Evolutionary conservation across 164 flowering plant genomes (phyloP).

Genomic region (Echeveria elegans): DNA sequence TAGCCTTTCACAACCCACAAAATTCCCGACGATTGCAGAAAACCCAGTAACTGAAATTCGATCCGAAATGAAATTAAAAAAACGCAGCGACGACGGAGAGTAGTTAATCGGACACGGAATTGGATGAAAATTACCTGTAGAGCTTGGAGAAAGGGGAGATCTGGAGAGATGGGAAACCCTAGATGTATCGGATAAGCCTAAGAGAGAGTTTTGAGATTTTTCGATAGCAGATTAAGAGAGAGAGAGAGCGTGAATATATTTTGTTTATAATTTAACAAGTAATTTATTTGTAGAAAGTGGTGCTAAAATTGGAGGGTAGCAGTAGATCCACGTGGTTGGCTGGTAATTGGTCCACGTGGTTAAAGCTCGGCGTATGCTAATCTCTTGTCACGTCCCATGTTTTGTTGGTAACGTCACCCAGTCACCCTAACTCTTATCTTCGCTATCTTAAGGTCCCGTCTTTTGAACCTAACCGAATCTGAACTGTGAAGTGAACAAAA

Average conservation of each 20-base stretch:
- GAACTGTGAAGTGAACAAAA: too few species aligned
- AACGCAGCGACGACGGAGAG: neutral
- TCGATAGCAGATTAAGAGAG: neutral
- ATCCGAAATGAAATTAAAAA: neutral
- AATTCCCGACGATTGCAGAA: neutral
- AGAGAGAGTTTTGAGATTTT: neutral
- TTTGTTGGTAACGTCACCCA: too few species aligned
- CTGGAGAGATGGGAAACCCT: neutral
- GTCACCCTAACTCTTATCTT: too few species aligned
- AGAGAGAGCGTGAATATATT: neutral
- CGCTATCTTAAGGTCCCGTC: too few species aligned
- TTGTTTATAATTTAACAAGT: too few species aligned
- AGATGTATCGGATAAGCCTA: constrained; percentile 5
- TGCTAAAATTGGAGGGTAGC: too few species aligned
- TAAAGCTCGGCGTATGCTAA: too few species aligned
- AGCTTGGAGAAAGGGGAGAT: neutral
- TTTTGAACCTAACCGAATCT: too few species aligned
- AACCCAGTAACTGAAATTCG: neutral
- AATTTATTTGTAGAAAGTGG: too few species aligned
- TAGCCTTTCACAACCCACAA: neutral
- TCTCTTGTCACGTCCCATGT: too few species aligned
- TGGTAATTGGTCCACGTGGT: neutral
- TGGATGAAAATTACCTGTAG: neutral
- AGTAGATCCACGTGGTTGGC: neutral
- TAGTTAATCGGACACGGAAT: neutral